Evolutionary conservation across 164 flowering plant genomes (phyloP), one percentile per base, ranked within the genome.

Genomic region (Vitis amurensis): DNA sequence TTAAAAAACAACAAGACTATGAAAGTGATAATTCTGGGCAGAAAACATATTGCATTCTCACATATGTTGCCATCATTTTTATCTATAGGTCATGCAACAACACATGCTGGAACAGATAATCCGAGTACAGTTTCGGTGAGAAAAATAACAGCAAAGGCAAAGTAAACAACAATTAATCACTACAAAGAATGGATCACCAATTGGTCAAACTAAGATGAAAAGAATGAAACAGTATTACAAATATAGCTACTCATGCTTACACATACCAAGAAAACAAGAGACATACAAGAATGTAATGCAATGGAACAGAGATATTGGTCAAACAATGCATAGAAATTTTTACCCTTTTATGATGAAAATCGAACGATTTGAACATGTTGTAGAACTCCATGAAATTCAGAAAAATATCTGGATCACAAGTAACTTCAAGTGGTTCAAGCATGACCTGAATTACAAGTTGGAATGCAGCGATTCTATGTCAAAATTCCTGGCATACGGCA

Each of bases 271-370:
- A 51, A 50, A 11, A 0, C 1, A 23, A 55, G 17, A 9, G 58
- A 11, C 31, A 47, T 7, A 55, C 56, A 53, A 48, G 11, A 64
- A 51, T 52, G 30, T 5, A 17, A 47, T 0, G 65, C 17, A 47
- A 62, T 62, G 49, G 14, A 44, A 8, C 15, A 47, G 12, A 29
- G 13, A 58, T 59, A 11, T 13, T 17, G 27, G 31, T 44, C n/a
- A 17, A 55, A 17, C 44, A 68, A 14, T 13, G n/a, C 10, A 61
- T 17, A 55, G 9, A 48, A 44, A 71, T 15, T n/a, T 87, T 80
- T 69, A 94, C 99, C 79, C 91, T 84, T 66, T 87, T 78, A 71
- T 81, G 73, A 64, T 86, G 97, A 80, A 79, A 86, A 55, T 82
- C 74, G 62, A 83, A 78, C 15, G 84, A 84, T 11, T 71, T 70